Evolutionary conservation across 2,329 filamentous ascomycete species (phyloP).

Genomic region (Uncinocarpus reesii): DNA sequence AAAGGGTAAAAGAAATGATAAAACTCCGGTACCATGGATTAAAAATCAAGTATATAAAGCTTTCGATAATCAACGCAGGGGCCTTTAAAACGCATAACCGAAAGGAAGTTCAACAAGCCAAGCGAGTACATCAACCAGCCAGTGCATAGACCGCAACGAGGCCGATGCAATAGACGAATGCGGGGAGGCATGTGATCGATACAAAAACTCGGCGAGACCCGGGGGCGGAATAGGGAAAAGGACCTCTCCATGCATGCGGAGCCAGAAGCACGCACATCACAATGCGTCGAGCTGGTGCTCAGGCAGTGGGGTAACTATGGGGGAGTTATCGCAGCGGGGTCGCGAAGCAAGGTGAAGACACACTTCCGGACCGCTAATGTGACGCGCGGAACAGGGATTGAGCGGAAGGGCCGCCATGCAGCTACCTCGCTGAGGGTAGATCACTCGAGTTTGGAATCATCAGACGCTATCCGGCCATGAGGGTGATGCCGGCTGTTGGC

Average conservation of each 20-base stretch:
- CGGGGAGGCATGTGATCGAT: not conserved
- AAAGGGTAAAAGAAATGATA: not conserved
- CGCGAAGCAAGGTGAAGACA: not conserved
- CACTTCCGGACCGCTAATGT: not conserved
- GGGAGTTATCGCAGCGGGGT: not conserved
- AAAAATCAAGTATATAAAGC: not conserved
- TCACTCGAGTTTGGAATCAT: not conserved
- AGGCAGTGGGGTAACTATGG: not conserved
- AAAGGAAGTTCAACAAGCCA: not conserved
- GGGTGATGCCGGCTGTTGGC: not conserved
- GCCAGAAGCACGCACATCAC: not conserved
- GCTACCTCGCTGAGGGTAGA: not conserved
- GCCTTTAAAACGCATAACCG: not conserved
- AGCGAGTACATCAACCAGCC: not conserved
- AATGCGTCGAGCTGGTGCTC: not conserved
- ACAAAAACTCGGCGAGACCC: not conserved
- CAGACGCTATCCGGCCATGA: no score
- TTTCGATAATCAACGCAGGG: not conserved
- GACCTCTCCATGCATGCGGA: not conserved
- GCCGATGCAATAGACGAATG: not conserved
- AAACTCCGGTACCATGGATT: not conserved
- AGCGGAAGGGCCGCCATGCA: not conserved
- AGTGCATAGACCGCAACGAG: not conserved
- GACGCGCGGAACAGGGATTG: constrained; percentile 11
- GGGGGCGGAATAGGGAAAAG: not conserved